phyloP scores from a whole-genome alignment of 805 yeast species.

The Candida tibetensis region DNA sequence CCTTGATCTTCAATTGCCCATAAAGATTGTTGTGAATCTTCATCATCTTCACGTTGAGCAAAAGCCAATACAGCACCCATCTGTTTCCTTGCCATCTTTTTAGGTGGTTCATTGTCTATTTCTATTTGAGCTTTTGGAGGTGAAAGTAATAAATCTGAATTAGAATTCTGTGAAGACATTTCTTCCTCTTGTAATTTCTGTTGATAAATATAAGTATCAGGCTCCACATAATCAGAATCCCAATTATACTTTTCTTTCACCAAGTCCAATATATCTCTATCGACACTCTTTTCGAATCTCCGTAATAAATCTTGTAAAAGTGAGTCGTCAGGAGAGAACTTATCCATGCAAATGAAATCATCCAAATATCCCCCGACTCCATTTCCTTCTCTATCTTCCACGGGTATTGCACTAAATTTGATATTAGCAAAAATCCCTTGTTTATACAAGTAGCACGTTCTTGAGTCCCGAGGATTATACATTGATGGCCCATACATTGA shows the following conservation, averaged over 20 bases:
- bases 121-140: too few relatives aligned
- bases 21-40: not conserved
- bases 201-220: not conserved
- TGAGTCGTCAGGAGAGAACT: not conserved
- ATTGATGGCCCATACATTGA: not conserved
- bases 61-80: slow-evolving; percentile 1
- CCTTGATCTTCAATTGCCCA: not conserved
- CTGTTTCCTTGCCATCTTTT: not conserved
- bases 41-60: not conserved
- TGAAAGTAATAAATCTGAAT: too few relatives aligned
- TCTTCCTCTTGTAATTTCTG: not conserved
- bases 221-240: not conserved
- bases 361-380: not conserved
- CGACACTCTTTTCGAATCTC: not conserved
- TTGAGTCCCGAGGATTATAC: not conserved
- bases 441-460: not conserved
- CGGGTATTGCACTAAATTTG: not conserved
- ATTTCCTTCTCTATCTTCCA: not conserved
- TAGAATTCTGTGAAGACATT: not conserved
- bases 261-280: not conserved
- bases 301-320: not conserved
- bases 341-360: not conserved
- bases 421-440: slow-evolving; percentile 1
- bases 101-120: not conserved
- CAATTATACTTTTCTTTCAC: not conserved